A percentile compares a stretch with the other conserved stretches of the same genome.
Evolutionary conservation across 192 early-diverging fungal genomes (phyloP).

Genomic region (Phlyctochytrium planicorne): DNA sequence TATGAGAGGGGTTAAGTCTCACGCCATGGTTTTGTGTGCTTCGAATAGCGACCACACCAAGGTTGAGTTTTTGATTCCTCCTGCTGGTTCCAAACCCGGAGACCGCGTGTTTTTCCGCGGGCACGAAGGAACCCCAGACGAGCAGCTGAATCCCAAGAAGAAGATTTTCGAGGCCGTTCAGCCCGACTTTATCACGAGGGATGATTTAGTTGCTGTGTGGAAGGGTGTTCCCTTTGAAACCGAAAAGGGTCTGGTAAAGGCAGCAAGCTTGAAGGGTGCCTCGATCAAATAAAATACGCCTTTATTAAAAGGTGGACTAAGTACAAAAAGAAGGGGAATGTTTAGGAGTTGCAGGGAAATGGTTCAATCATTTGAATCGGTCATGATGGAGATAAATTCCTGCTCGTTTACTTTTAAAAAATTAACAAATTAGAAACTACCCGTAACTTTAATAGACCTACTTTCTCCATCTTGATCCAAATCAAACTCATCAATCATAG

Average conservation of each 20-base stretch:
- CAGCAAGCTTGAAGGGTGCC: constrained; percentile 33
- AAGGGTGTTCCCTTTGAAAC: constrained; percentile 49
- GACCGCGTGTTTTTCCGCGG: constrained; percentile 91
- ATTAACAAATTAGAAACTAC: neutral
- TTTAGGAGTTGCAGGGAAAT: too few relatives aligned
- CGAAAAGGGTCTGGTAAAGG: constrained; percentile 48
- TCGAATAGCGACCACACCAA: constrained; percentile 77
- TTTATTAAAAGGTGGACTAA: too few relatives aligned
- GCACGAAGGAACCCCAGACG: constrained; percentile 83
- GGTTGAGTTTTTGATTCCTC: constrained; percentile 91
- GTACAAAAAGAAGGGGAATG: too few relatives aligned
- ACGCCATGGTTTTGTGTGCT: constrained; percentile 94
- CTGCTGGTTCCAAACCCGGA: constrained; percentile 81
- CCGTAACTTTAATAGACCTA: constrained; percentile 38
- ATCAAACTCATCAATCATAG: constrained; percentile 91
- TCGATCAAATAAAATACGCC: constrained; percentile 38
- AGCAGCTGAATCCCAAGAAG: constrained; percentile 94
- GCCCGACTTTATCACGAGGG: constrained; percentile 64
- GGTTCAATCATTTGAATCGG: constrained; percentile 54
- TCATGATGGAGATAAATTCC: constrained; percentile 84
- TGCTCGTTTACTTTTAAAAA: constrained; percentile 73
- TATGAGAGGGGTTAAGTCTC: constrained; percentile 93
- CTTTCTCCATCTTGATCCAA: constrained; percentile 80
- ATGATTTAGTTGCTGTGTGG: constrained; percentile 54
- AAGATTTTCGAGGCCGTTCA: constrained; percentile 98